Evolutionary conservation across 2,329 filamentous ascomycete species (phyloP).

Genomic region (Ceratocystis colombiana): DNA sequence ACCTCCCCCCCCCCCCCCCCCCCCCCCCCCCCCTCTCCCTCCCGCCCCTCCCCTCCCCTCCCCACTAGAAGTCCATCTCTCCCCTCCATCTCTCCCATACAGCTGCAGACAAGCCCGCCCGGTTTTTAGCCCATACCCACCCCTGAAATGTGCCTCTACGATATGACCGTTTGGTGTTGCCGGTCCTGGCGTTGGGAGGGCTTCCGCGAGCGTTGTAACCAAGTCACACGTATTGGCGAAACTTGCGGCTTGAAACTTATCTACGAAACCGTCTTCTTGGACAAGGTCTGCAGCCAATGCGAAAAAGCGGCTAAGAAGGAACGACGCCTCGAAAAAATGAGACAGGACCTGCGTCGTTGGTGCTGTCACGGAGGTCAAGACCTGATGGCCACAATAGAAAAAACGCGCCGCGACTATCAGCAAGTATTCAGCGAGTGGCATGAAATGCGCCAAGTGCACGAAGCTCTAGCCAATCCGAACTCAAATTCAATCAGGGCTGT

Average conservation of each 20-base stretch:
- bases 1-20: slow-evolving; percentile 1
- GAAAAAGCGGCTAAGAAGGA: slow-evolving; percentile 80
- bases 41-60: too few species aligned
- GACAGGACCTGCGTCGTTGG: slow-evolving; percentile 68
- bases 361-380: slow-evolving; percentile 53
- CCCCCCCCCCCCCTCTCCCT: too few species aligned
- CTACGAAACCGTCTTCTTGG: slow-evolving; percentile 56
- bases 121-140: slow-evolving; percentile 25
- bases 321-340: slow-evolving; percentile 63
- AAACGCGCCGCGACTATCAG: slow-evolving; percentile 58
- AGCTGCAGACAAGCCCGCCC: neutral
- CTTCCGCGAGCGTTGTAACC: slow-evolving; percentile 85
- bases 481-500: neutral
- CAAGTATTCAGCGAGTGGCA: slow-evolving; percentile 53
- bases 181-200: slow-evolving; percentile 91
- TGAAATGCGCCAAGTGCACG: slow-evolving; percentile 38
- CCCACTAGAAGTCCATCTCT: too few species aligned
- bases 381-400: slow-evolving; percentile 60
- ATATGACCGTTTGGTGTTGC: slow-evolving; percentile 74
- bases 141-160: slow-evolving; percentile 80
- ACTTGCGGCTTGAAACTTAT: slow-evolving; percentile 91
- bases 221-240: slow-evolving; percentile 91
- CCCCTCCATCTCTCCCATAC: slow-evolving; percentile 7
- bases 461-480: slow-evolving; percentile 6
- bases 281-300: slow-evolving; percentile 69